phyloP scores from a whole-genome alignment of 2,329 filamentous ascomycete genomes.

The Albifimbria verrucaria region DNA sequence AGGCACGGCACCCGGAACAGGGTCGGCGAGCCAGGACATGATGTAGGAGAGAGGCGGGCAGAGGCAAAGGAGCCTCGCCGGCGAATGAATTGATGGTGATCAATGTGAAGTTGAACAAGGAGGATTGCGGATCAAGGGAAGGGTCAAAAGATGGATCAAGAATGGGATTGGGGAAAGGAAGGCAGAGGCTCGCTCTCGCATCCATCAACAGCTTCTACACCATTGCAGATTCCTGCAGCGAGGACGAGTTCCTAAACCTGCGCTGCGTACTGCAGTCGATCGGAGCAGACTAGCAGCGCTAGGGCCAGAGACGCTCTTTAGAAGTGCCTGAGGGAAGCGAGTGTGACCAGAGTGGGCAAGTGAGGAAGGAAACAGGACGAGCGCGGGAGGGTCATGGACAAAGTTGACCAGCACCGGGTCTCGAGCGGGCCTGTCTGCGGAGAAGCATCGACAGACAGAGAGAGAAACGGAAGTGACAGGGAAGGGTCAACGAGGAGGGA shows the following conservation, averaged over 20 bases:
- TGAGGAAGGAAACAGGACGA: background rate
- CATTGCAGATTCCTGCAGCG: no score
- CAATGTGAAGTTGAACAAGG: background rate
- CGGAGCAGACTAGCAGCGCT: background rate
- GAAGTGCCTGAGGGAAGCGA: background rate
- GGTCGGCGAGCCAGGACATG: slow-evolving; percentile 7
- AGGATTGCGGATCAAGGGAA: background rate
- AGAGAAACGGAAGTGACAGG: background rate
- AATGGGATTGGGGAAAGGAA: no score
- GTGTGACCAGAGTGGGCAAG: background rate
- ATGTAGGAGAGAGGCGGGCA: slow-evolving; percentile 4
- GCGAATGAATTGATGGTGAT: background rate
- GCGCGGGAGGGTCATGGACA: background rate
- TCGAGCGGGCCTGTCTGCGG: background rate
- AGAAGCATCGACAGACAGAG: background rate
- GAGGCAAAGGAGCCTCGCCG: background rate
- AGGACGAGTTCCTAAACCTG: no score
- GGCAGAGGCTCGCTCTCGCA: background rate
- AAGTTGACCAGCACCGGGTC: background rate
- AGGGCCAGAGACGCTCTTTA: background rate
- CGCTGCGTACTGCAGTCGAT: background rate
- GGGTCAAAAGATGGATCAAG: background rate
- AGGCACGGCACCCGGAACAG: slow-evolving; percentile 1
- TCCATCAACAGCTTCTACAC: no score
- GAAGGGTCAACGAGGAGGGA: slow-evolving; percentile 2